Percentiles rank a stretch among this genome's conserved stretches.
Conservation (phyloP, 192 early-diverging fungal genomes). For the Allomyces macrogynus region DNA sequence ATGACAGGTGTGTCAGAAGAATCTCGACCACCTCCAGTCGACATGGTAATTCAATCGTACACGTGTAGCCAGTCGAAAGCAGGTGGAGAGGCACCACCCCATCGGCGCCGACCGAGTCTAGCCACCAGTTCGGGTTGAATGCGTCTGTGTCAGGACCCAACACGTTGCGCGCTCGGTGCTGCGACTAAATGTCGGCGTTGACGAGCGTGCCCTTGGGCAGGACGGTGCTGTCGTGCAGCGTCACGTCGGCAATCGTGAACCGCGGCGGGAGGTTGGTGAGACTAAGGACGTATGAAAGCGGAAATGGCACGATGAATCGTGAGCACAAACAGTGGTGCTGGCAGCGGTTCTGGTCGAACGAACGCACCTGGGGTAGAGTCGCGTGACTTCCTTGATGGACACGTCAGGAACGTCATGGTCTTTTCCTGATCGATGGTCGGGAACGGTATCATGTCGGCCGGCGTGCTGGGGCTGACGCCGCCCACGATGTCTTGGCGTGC, state of each 20-base stretch:
- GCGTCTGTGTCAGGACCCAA: background rate
- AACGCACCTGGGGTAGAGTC: background rate
- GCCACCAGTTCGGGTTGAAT: background rate
- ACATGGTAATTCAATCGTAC: too few species aligned
- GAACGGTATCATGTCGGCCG: background rate
- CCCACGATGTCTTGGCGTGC: conserved; percentile 29
- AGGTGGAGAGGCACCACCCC: conserved; percentile 9
- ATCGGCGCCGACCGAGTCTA: too few species aligned
- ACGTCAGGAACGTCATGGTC: background rate
- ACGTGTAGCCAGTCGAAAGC: conserved; percentile 4
- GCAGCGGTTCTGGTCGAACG: too few species aligned
- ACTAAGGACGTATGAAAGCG: too few species aligned
- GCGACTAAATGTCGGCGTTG: background rate
- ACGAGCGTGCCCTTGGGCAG: background rate
- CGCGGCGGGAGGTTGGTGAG: background rate
- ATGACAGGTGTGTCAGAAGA: too few species aligned
- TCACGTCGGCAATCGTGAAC: background rate
- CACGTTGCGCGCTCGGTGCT: background rate
- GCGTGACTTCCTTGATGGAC: background rate
- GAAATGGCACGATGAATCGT: too few species aligned
- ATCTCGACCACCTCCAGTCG: conserved; percentile 10
- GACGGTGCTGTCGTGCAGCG: background rate
- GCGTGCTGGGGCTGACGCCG: conserved; percentile 14
- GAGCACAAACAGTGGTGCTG: too few species aligned
- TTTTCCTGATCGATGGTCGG: background rate